A percentile compares a stretch with the other conserved stretches of the same genome.
Conservation (phyloP, 2,329 filamentous ascomycete genomes). For the Talaromyces funiculosus region DNA sequence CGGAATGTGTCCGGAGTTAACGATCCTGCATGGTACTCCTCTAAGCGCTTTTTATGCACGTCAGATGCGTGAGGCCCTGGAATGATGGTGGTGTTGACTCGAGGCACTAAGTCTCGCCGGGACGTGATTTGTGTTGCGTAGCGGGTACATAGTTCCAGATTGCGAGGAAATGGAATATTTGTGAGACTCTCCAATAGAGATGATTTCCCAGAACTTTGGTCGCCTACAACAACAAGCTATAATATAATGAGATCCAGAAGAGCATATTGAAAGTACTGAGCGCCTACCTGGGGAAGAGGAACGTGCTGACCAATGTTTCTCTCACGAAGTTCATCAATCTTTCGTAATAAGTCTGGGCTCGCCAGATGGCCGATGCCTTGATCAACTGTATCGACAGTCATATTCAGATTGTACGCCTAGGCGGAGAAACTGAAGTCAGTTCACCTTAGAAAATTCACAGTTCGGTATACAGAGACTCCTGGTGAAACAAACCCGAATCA, state of each 20-base stretch:
- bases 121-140: slow-evolving; percentile 46
- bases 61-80: slow-evolving; percentile 25
- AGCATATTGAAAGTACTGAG: background rate
- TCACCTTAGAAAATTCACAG: no score
- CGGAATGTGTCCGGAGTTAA: slow-evolving; percentile 3
- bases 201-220: slow-evolving; percentile 98
- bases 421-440: no score
- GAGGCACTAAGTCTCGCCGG: slow-evolving; percentile 21
- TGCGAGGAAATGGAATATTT: slow-evolving; percentile 34
- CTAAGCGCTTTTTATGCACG: slow-evolving; percentile 1
- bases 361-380: no score
- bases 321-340: background rate
- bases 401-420: no score
- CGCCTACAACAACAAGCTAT: slow-evolving; percentile 96
- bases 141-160: slow-evolving; percentile 37
- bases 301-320: slow-evolving; percentile 5
- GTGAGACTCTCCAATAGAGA: slow-evolving; percentile 83
- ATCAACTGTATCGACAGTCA: no score
- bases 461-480: no score
- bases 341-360: no score
- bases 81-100: slow-evolving; percentile 31
- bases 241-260: background rate
- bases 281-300: slow-evolving; percentile 3
- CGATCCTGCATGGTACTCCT: background rate
- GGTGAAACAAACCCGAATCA: no score